Conservation (phyloP, 345 rosid species). For the Citrus sinensis region DNA sequence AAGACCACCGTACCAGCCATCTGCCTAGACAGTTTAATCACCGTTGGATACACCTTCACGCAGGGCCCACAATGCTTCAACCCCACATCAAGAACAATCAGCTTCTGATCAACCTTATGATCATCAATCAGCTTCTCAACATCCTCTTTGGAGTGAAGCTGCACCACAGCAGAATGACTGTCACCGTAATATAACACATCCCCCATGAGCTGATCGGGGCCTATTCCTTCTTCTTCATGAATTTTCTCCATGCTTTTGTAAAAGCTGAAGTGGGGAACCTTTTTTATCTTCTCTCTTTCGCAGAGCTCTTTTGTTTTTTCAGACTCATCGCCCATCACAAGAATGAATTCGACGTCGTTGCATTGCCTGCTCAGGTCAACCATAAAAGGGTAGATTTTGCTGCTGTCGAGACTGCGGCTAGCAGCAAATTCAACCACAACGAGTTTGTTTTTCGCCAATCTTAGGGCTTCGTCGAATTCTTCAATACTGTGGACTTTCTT, state of each 20-base stretch:
- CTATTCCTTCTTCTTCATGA: conserved; percentile 91
- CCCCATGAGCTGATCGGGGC: conserved; percentile 74
- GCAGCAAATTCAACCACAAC: conserved; percentile 82
- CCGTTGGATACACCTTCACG: conserved; percentile 94
- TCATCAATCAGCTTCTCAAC: conserved; percentile 73
- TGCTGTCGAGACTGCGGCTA: conserved; percentile 47
- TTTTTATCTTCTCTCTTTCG: conserved; percentile 64
- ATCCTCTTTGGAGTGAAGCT: conserved; percentile 66
- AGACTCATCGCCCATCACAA: conserved; percentile 87
- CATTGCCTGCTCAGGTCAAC: conserved; percentile 79
- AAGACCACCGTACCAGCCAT: conserved; percentile 73
- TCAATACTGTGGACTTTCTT: conserved; percentile 59
- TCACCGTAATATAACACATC: conserved; percentile 97
- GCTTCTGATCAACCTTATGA: conserved; percentile 62
- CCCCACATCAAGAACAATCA: conserved; percentile 85
- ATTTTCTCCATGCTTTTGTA: conserved; percentile 83
- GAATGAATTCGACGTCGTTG: conserved; percentile 74
- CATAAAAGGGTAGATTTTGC: conserved; percentile 78
- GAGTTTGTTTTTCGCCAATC: conserved; percentile 56
- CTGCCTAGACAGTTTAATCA: conserved; percentile 66
- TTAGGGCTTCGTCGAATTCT: conserved; percentile 74
- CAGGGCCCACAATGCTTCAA: conserved; percentile 91
- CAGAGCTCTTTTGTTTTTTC: conserved; percentile 71
- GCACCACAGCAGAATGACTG: conserved; percentile 75
- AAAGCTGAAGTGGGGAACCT: conserved; percentile 89